These are phyloP conservation scores for Bocquillonia castaneifolia DNA, from an alignment of 441 rosid species.

Conservation along the genomic window DNA sequence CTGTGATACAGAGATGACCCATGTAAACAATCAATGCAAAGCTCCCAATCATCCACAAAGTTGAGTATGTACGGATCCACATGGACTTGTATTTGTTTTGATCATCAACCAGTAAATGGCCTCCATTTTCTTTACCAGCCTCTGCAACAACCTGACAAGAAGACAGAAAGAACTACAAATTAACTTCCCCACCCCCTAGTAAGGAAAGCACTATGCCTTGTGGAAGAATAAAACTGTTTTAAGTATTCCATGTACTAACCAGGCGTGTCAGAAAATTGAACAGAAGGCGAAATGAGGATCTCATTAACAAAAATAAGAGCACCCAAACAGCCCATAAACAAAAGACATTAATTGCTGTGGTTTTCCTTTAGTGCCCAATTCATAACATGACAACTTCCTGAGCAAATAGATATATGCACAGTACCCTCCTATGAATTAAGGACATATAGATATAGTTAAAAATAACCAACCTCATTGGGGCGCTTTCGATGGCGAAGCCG, in stretches of 20 bases:
- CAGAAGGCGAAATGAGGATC: not conserved
- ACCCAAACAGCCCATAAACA: not conserved
- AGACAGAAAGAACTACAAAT: not conserved
- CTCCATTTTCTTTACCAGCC: slow-evolving; percentile 56
- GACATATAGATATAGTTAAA: slow-evolving; percentile 16
- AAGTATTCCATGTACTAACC: not conserved
- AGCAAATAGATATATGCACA: not conserved
- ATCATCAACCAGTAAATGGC: slow-evolving; percentile 58
- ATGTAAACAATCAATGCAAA: slow-evolving; percentile 70
- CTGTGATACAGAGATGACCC: slow-evolving; percentile 89
- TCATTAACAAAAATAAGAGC: not conserved
- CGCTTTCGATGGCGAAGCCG: slow-evolving; percentile 66
- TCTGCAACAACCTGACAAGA: slow-evolving; percentile 47
- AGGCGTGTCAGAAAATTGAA: not conserved
- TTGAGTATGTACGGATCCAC: slow-evolving; percentile 63
- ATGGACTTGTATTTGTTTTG: slow-evolving; percentile 69
- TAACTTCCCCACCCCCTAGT: not conserved
- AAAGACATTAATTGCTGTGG: too few species aligned
- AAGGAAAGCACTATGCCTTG: not conserved
- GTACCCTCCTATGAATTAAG: too few species aligned
- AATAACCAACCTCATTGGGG: slow-evolving; percentile 63
- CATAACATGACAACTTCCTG: not conserved
- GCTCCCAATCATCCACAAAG: slow-evolving; percentile 88
- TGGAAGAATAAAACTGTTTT: not conserved
- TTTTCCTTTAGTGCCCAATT: too few species aligned